These are phyloP conservation scores for Metarhizium humberi DNA, from an alignment of 2,329 filamentous ascomycete species.

Conservation along the genomic window DNA sequence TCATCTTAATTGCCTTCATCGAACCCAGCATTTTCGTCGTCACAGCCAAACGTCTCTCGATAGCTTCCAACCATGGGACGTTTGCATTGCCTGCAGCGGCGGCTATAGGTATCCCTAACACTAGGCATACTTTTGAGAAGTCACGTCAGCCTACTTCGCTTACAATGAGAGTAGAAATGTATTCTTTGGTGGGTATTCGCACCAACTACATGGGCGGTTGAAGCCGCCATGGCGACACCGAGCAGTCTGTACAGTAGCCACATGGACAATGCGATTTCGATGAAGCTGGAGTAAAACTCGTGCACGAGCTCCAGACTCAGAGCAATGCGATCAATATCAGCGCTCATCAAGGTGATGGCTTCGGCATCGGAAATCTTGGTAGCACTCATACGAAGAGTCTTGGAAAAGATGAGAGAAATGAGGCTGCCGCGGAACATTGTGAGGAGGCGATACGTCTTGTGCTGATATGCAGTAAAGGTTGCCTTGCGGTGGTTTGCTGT, in stretches of 20 bases:
- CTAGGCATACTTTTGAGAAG: conserved; percentile 3
- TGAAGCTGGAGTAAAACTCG: conserved; percentile 23
- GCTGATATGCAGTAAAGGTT: conserved; percentile 10
- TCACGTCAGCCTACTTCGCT: background rate
- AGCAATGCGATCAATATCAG: conserved; percentile 28
- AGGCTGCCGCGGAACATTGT: conserved; percentile 24
- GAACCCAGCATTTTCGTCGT: conserved; percentile 13
- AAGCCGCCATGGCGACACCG: conserved; percentile 10
- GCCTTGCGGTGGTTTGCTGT: too few species aligned
- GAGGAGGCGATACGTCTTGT: conserved; percentile 23
- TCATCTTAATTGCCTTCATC: conserved; percentile 33
- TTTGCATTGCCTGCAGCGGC: conserved; percentile 12
- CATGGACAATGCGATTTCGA: conserved; percentile 24
- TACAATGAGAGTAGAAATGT: too few species aligned
- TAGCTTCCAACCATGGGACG: conserved; percentile 15
- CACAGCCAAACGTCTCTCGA: conserved; percentile 13
- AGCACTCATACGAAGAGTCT: conserved; percentile 26
- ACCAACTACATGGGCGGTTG: background rate
- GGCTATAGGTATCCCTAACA: conserved; percentile 11
- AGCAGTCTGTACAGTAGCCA: conserved; percentile 22
- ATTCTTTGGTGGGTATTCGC: too few species aligned
- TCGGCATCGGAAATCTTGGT: conserved; percentile 12
- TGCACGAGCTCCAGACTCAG: conserved; percentile 17
- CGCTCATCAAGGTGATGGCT: conserved; percentile 31
- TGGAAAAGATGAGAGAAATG: conserved; percentile 37